Evolutionary conservation across 2,329 filamentous ascomycete species (phyloP).

Genomic region (Rhinocladiella similis): DNA sequence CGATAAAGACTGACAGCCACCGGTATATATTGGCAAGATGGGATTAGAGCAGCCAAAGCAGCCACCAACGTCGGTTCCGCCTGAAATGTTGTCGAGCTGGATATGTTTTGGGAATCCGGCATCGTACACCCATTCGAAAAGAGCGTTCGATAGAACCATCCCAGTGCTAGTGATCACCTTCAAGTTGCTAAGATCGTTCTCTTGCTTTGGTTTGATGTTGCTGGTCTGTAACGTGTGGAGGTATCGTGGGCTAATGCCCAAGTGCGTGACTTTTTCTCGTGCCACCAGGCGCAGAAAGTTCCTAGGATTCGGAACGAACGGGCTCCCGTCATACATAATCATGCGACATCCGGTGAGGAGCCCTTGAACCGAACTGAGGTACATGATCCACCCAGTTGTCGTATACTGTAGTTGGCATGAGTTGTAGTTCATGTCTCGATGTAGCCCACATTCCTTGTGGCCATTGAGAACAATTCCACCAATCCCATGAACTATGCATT

Average conservation of each 20-base stretch:
- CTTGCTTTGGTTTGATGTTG: no score
- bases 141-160: no score
- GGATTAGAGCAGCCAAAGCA: slow-evolving; percentile 57
- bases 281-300: slow-evolving; percentile 48
- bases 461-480: slow-evolving; percentile 39
- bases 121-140: no score
- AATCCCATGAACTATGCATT: slow-evolving; percentile 76
- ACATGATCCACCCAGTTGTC: slow-evolving; percentile 44
- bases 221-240: neutral
- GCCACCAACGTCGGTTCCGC: slow-evolving; percentile 20
- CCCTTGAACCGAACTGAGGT: slow-evolving; percentile 52
- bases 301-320: slow-evolving; percentile 67
- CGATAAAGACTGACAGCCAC: slow-evolving; percentile 55
- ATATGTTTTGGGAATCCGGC: neutral
- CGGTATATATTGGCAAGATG: slow-evolving; percentile 63
- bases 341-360: slow-evolving; percentile 61
- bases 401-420: slow-evolving; percentile 36
- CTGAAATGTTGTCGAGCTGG: neutral
- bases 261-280: slow-evolving; percentile 4
- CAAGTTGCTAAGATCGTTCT: no score
- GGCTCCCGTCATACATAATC: slow-evolving; percentile 77
- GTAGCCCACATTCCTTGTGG: slow-evolving; percentile 61
- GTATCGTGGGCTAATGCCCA: slow-evolving; percentile 13
- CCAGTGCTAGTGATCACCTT: no score
- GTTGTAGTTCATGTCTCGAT: slow-evolving; percentile 48